Evolutionary conservation across 768 basidiomycete species (phyloP), one percentile per base, ranked within the genome.

Genomic region (Phaffia australis): DNA sequence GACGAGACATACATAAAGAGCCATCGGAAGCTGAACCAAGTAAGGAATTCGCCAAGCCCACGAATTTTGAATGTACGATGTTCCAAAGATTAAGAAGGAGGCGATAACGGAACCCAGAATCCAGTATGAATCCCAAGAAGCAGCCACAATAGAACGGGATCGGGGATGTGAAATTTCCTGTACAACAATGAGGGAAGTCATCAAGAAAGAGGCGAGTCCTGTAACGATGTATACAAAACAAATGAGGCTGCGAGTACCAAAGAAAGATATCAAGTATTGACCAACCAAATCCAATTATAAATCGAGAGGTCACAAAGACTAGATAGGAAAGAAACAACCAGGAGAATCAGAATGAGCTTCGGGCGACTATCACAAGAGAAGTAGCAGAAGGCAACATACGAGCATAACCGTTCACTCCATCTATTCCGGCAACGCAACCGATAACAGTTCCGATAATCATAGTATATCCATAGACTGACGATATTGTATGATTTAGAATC

Each of bases 81-180:
- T 68, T 21, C 75, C 76, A 54, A 77, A 76, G 51, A 72, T 71
- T 54, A 74, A 71, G 71, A 72, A 77, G n/a, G 72, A 69, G n/a
- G 74, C 72, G 52, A 75, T 71, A 52, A 76, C 74, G 27, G 66
- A 63, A n/a, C 76, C 76, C 35, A 77, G 72, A 61, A 77, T 77
- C 63, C 73, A 77, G 72, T 76, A 77, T 46, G 76, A 77, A 70
- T 77, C 71, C 75, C 76, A 77, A 21, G 74, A 73, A 35, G 72
- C 71, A 16, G 75, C 74, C 32, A 77, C 69, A 30, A 69, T 61
- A 9, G 68, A 63, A 50, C 76, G 69, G 27, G 69, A 70, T 62
- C 76, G 69, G n/a, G 78, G 78, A 71, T 79, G 78, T 8, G 75
- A 73, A 55, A 77, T 74, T 71, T 79, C 78, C 64, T 77, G 76